phyloP scores from a whole-genome alignment of 2,329 filamentous ascomycete species.

The Sclerotinia minor region DNA sequence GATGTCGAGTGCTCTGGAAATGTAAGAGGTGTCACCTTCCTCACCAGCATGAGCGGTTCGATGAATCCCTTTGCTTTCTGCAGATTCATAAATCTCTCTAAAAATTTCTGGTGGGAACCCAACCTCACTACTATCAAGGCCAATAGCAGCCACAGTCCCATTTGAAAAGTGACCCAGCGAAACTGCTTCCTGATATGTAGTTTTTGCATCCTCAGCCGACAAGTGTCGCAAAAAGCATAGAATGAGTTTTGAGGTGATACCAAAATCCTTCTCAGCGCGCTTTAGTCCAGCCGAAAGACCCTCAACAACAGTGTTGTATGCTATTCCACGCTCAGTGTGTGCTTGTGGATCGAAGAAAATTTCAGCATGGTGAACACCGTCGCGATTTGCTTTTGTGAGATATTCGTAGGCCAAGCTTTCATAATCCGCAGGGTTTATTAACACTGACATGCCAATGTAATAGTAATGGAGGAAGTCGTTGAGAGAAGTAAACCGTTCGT shows the following conservation, averaged over 20 bases:
- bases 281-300: slow-evolving; percentile 63
- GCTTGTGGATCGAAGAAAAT: slow-evolving; percentile 82
- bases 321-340: slow-evolving; percentile 63
- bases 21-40: slow-evolving; percentile 68
- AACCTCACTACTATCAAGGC: slow-evolving; percentile 65
- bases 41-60: slow-evolving; percentile 77
- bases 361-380: slow-evolving; percentile 71
- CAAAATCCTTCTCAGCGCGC: slow-evolving; percentile 62
- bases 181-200: slow-evolving; percentile 48
- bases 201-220: slow-evolving; percentile 56
- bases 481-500: slow-evolving; percentile 66
- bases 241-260: slow-evolving; percentile 65
- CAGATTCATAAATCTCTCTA: slow-evolving; percentile 59
- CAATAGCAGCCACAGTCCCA: slow-evolving; percentile 61
- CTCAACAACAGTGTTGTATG: slow-evolving; percentile 61
- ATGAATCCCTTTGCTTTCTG: slow-evolving; percentile 52
- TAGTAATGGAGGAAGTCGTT: slow-evolving; percentile 80
- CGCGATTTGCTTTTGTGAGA: slow-evolving; percentile 61
- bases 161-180: slow-evolving; percentile 49
- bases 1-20: slow-evolving; percentile 61
- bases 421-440: slow-evolving; percentile 66
- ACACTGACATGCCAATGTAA: slow-evolving; percentile 72
- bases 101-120: slow-evolving; percentile 61
- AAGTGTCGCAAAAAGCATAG: slow-evolving; percentile 73
- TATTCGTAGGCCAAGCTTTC: slow-evolving; percentile 72